These are phyloP conservation scores for Calonectria hawksworthii DNA, from an alignment of 2,329 filamentous ascomycete genomes.

Conservation along the genomic window DNA sequence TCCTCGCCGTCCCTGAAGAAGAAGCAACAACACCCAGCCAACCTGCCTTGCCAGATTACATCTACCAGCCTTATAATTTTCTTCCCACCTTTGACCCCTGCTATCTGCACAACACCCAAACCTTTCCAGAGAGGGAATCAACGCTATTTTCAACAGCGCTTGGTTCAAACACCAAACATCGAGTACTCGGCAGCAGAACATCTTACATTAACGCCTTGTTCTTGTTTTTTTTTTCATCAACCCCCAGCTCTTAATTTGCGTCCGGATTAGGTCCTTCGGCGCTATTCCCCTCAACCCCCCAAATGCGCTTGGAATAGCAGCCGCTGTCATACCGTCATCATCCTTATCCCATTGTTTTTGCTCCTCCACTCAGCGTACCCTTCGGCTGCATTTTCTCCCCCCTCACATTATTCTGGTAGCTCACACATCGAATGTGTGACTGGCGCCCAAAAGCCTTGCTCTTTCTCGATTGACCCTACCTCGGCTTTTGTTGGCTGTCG, in stretches of 20 bases:
- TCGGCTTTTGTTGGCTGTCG: neutral
- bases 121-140: neutral
- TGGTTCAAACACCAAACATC: neutral
- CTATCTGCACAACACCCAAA: neutral
- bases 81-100: neutral
- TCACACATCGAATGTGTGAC: neutral
- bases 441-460: neutral
- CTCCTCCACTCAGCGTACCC: neutral
- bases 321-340: neutral
- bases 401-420: neutral
- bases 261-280: neutral
- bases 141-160: neutral
- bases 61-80: neutral
- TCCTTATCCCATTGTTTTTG: neutral
- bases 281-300: neutral
- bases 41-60: neutral
- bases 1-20: neutral
- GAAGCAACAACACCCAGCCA: constrained; percentile 5
- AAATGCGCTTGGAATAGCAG: neutral
- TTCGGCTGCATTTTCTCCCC: neutral
- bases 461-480: neutral
- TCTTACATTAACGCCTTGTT: neutral
- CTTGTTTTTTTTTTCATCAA: neutral
- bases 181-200: neutral
- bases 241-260: neutral